A percentile compares a stretch with the other conserved stretches of the same genome.
These are phyloP conservation scores for Lachancea waltii DNA, from an alignment of 805 yeast species.

Conservation along the genomic window DNA sequence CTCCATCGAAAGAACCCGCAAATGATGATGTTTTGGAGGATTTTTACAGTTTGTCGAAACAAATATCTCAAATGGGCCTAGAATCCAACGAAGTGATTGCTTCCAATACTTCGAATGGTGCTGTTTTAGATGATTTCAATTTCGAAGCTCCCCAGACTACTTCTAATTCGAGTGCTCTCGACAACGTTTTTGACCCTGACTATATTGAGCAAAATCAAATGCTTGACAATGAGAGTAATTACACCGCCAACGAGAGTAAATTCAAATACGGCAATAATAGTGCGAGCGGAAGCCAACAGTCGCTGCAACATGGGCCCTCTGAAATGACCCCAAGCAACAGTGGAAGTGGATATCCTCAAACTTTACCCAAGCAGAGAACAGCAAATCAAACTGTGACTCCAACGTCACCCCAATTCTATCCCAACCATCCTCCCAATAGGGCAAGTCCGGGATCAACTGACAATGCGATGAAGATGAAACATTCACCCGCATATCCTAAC, in stretches of 20 bases:
- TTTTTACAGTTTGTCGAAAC: slow-evolving; percentile 16
- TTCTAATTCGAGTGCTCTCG: slow-evolving; percentile 16
- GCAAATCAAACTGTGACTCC: slow-evolving; percentile 6
- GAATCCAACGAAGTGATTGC: not conserved
- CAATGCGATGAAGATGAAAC: slow-evolving; percentile 2
- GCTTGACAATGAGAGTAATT: slow-evolving; percentile 28
- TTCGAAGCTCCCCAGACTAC: slow-evolving; percentile 4
- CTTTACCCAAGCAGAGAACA: slow-evolving; percentile 7
- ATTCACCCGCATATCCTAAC: slow-evolving; percentile 8
- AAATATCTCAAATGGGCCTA: slow-evolving; percentile 10
- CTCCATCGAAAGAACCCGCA: slow-evolving; percentile 18
- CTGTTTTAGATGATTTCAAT: slow-evolving; percentile 12
- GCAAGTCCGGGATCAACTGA: not conserved
- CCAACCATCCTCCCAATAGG: not conserved
- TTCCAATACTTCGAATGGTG: not conserved
- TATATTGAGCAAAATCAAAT: slow-evolving; percentile 27
- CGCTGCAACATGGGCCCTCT: slow-evolving; percentile 1
- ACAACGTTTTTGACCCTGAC: slow-evolving; percentile 29
- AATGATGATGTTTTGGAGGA: slow-evolving; percentile 17
- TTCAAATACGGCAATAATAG: slow-evolving; percentile 6
- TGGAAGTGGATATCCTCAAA: slow-evolving; percentile 6
- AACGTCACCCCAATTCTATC: slow-evolving; percentile 5
- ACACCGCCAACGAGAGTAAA: slow-evolving; percentile 18
- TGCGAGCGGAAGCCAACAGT: slow-evolving; percentile 11
- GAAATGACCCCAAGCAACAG: not conserved